These are phyloP conservation scores for Isabelozyma pseudorhagii DNA, from an alignment of 805 yeast genomes.

Conservation along the genomic window DNA sequence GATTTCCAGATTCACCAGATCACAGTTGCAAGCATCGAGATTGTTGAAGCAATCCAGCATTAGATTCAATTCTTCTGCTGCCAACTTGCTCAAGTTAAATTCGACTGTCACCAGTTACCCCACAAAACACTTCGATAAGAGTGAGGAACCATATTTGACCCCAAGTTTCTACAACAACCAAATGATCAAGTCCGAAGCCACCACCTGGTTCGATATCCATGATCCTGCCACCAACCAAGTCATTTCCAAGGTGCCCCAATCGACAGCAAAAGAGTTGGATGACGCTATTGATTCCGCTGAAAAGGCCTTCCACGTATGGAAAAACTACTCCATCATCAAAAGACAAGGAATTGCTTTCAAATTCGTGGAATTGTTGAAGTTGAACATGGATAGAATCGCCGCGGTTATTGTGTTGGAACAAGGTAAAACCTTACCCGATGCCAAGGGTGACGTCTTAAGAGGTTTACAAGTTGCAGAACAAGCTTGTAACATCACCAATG, in stretches of 20 bases:
- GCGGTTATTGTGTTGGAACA: slow-evolving; percentile 47
- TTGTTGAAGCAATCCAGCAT: not conserved
- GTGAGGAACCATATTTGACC: slow-evolving; percentile 45
- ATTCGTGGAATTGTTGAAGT: slow-evolving; percentile 59
- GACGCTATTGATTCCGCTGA: slow-evolving; percentile 65
- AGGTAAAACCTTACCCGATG: slow-evolving; percentile 74
- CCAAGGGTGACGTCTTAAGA: slow-evolving; percentile 68
- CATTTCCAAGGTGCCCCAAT: slow-evolving; percentile 68
- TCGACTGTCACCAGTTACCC: slow-evolving; percentile 39
- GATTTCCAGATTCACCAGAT: not conserved
- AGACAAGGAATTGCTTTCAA: slow-evolving; percentile 75
- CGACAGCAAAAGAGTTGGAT: slow-evolving; percentile 61
- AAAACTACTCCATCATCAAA: slow-evolving; percentile 51
- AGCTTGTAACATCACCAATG: slow-evolving; percentile 63
- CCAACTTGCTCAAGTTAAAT: slow-evolving; percentile 14
- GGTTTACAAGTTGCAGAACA: slow-evolving; percentile 80
- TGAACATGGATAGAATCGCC: slow-evolving; percentile 68
- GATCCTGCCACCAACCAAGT: slow-evolving; percentile 75
- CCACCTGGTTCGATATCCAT: slow-evolving; percentile 62
- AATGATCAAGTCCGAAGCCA: slow-evolving; percentile 47
- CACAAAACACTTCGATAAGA: slow-evolving; percentile 31
- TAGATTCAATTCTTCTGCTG: slow-evolving; percentile 8
- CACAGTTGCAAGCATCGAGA: not conserved
- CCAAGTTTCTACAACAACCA: slow-evolving; percentile 52
- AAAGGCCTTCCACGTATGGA: slow-evolving; percentile 59